These are phyloP conservation scores for Neoboletus brunneissimus DNA, from an alignment of 768 basidiomycete genomes.

Conservation along the genomic window DNA sequence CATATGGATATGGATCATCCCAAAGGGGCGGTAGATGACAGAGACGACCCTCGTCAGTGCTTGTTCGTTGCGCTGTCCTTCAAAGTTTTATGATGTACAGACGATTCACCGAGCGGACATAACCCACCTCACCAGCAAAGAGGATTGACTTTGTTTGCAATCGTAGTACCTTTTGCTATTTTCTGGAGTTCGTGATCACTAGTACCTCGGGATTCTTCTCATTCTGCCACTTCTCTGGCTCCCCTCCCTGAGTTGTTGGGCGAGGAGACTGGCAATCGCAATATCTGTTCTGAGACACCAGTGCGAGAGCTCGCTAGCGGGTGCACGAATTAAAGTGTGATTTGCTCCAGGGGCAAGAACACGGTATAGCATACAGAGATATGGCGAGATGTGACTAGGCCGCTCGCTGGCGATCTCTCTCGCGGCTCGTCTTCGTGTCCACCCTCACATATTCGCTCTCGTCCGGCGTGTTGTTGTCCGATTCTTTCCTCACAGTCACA, in stretches of 20 bases:
- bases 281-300: not conserved
- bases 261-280: not conserved
- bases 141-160: no score
- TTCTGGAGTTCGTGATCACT: not conserved
- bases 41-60: no score
- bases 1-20: no score
- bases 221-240: not conserved
- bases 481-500: conserved; percentile 64
- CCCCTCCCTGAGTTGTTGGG: not conserved
- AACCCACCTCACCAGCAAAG: no score
- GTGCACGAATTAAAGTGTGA: conserved; percentile 1
- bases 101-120: no score
- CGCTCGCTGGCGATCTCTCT: conserved; percentile 35
- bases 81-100: no score
- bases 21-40: no score
- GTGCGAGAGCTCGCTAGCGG: not conserved
- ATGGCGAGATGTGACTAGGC: conserved; percentile 5
- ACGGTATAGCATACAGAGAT: conserved; percentile 10
- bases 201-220: not conserved
- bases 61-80: no score
- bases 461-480: conserved; percentile 37
- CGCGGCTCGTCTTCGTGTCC: conserved; percentile 68
- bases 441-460: conserved; percentile 82
- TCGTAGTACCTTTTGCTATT: no score
- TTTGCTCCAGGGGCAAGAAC: not conserved